Evolutionary conservation across 805 yeast species (phyloP), one percentile per base, ranked within the genome.

Genomic region (Yarrowia yakushimensis): DNA sequence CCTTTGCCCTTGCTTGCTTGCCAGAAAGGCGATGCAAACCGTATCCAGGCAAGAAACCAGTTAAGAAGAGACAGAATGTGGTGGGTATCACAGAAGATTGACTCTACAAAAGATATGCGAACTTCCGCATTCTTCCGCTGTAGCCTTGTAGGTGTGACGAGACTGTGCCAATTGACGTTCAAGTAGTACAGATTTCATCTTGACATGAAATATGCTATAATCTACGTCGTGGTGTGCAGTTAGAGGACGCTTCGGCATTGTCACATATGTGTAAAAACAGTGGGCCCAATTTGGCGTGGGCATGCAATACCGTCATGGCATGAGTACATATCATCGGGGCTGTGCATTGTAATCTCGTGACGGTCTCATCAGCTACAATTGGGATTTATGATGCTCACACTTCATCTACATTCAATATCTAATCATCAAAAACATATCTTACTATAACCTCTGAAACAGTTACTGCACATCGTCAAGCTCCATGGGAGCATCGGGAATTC

Each of bases 21-120:
- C 11, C 36, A 28, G 50, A 34, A 34, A 45, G 36, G 52, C 52
- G 52, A 45, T 45, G 52, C 52, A 45, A 45, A 45, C 52, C 52
- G 36, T 45, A 30, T 45, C n/a, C n/a, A n/a, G 36, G 25, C 52
- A 17, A 20, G 23, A 27, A 28, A 28, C n/a, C 36, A 9, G 13
- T 23, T 20, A n/a, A 9, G 33, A 10, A 43, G 17, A 43, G n/a
- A 43, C 12, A 13, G 6, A 15, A n/a, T 3, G 3, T 41, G 27
- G 13, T 10, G 3, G 9, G 22, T 17, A 4, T 28, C 17, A 13
- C 25, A 45, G 52, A 45, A 25, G 52, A 12, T 12, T 27, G 27
- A 45, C 52, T 45, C 52, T 36, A 20, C 52, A 45, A 10, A 11
- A 43, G 34, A 34, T 2, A 15, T n/a, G 2, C 41, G 43, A 11